Evolutionary conservation across 345 rosid genomes (phyloP).

Genomic region (Corchorus capsularis): DNA sequence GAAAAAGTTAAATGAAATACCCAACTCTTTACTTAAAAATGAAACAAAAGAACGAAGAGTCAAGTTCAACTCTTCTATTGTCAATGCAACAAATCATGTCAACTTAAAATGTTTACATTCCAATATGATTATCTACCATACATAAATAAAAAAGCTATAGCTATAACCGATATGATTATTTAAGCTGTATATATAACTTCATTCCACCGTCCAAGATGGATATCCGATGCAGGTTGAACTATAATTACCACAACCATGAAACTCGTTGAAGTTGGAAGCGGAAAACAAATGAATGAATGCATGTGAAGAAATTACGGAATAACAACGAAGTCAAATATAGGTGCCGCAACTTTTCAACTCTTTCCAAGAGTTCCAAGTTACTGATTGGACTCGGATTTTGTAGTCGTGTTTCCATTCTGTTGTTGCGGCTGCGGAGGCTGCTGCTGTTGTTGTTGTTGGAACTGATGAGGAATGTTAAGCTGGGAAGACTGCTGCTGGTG

Average conservation of each 20-base stretch:
- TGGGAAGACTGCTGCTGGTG: constrained; percentile 50
- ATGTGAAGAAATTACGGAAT: constrained; percentile 18
- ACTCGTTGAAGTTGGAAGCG: constrained; percentile 24
- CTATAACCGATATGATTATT: constrained; percentile 24
- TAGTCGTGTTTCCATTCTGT: constrained; percentile 42
- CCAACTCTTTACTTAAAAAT: background rate
- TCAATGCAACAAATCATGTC: constrained; percentile 27
- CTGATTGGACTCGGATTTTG: constrained; percentile 51
- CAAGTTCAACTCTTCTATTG: constrained; percentile 27
- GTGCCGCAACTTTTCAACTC: background rate
- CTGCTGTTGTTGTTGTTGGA: constrained; percentile 35
- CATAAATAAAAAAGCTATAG: constrained; percentile 8
- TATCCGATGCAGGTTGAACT: constrained; percentile 20
- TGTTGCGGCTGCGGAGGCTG: constrained; percentile 23
- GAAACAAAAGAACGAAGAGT: constrained; percentile 21
- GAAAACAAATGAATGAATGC: constrained; percentile 48
- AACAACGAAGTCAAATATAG: background rate
- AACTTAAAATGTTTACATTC: constrained; percentile 27
- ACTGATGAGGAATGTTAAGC: constrained; percentile 34
- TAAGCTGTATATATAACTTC: constrained; percentile 30
- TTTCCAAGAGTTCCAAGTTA: background rate
- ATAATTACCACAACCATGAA: constrained; percentile 19
- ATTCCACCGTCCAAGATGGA: constrained; percentile 30
- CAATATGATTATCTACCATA: constrained; percentile 32
- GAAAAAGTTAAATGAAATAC: background rate